phyloP scores from a whole-genome alignment of 2,329 filamentous ascomycete genomes.

The Arthroderma sp. region DNA sequence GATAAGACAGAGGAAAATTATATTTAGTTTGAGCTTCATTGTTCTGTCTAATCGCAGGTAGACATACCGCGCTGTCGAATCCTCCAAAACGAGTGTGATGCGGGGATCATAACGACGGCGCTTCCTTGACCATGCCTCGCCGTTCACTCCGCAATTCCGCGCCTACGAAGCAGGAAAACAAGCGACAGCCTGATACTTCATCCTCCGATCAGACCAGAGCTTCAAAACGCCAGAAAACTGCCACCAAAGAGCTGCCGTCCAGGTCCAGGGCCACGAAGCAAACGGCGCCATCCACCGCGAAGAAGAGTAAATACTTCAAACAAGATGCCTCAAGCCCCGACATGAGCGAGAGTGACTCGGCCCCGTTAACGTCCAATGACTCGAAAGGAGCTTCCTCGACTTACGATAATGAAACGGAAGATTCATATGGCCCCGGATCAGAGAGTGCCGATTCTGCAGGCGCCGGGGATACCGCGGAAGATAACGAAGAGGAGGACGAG shows the following conservation, averaged over 20 bases:
- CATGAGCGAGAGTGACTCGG: background rate
- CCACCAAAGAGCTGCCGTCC: slow-evolving; percentile 18
- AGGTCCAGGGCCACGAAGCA: slow-evolving; percentile 20
- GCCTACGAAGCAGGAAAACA: background rate
- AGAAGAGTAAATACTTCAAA: slow-evolving; percentile 42
- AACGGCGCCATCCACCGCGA: slow-evolving; percentile 26
- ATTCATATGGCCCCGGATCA: background rate
- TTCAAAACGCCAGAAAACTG: slow-evolving; percentile 6
- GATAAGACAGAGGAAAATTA: background rate
- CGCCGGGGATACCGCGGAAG: background rate
- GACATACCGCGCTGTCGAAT: background rate
- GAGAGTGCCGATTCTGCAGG: slow-evolving; percentile 10
- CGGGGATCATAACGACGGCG: background rate
- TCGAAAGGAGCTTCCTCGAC: background rate
- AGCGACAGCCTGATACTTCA: background rate
- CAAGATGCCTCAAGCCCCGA: background rate
- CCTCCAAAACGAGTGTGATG: background rate
- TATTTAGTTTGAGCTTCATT: background rate
- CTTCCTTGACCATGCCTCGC: slow-evolving; percentile 9
- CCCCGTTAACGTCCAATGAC: background rate
- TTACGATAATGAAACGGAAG: background rate
- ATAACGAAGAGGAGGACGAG: slow-evolving; percentile 7
- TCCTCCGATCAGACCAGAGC: slow-evolving; percentile 15
- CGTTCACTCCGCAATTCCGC: slow-evolving; percentile 7
- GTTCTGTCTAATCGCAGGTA: background rate